These are phyloP conservation scores for Rubus idaeus DNA, from an alignment of 306 rosid genomes.

Conservation along the genomic window DNA sequence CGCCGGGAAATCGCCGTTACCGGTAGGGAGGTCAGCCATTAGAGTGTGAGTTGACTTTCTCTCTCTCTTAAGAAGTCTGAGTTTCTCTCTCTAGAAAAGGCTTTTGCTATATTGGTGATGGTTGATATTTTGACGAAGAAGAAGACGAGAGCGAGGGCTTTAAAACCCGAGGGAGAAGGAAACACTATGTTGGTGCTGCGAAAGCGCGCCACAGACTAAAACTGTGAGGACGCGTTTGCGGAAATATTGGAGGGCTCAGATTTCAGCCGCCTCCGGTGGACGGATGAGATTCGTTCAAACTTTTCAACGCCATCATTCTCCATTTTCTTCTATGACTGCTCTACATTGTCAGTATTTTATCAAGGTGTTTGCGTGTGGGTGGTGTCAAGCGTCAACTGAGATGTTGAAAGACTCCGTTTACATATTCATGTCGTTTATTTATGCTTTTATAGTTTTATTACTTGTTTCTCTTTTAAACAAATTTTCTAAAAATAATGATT, in stretches of 20 bases:
- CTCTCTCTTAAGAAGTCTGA: constrained; percentile 9
- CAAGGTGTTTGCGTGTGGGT: constrained; percentile 2
- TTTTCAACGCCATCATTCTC: constrained; percentile 50
- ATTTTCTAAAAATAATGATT: too few species aligned
- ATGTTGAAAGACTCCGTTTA: too few species aligned
- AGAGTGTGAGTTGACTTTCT: constrained; percentile 25
- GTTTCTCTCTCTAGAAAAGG: constrained; percentile 12
- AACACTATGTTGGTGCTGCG: constrained; percentile 33
- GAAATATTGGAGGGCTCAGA: constrained; percentile 37
- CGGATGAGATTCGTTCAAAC: constrained; percentile 34
- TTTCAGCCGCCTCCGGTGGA: constrained; percentile 72
- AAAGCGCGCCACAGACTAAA: constrained; percentile 51
- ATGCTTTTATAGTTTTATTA: too few species aligned
- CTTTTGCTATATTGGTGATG: background rate
- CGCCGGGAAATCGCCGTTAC: constrained; percentile 59
- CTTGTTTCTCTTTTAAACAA: too few species aligned
- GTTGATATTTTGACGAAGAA: background rate
- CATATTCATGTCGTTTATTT: too few species aligned
- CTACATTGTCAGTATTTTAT: background rate
- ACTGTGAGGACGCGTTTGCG: constrained; percentile 33
- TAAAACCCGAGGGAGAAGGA: constrained; percentile 18
- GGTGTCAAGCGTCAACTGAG: background rate
- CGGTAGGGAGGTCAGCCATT: constrained; percentile 55
- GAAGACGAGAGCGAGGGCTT: background rate
- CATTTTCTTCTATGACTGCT: constrained; percentile 18